phyloP scores from a whole-genome alignment of 352 stramenopile genomes.

The Plasmopara halstedii region DNA sequence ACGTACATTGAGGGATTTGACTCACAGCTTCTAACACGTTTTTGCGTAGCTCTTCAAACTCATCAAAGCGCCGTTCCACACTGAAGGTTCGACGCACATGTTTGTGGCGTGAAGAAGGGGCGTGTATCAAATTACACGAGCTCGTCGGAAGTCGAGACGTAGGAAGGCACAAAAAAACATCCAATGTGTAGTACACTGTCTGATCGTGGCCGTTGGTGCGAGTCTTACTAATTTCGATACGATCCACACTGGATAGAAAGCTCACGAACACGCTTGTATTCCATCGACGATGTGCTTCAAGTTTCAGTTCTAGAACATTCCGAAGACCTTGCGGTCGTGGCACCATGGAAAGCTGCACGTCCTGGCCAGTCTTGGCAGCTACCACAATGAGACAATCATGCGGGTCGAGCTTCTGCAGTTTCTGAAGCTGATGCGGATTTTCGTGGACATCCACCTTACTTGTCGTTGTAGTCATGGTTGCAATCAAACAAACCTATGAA shows the following conservation, averaged over 20 bases:
- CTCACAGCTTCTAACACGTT: constrained; percentile 28
- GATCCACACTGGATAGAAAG: constrained; percentile 43
- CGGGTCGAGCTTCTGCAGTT: constrained; percentile 27
- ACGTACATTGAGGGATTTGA: constrained; percentile 27
- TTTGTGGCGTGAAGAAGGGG: no score
- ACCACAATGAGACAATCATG: constrained; percentile 24
- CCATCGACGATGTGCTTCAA: constrained; percentile 32
- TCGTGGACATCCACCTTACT: constrained; percentile 9
- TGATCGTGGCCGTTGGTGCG: not conserved
- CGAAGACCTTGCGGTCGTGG: constrained; percentile 13
- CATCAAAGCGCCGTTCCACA: constrained; percentile 39
- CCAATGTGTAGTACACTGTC: not conserved
- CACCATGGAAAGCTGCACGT: constrained; percentile 7
- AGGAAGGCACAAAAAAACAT: not conserved
- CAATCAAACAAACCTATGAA: not conserved
- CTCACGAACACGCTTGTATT: constrained; percentile 21
- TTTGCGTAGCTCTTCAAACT: constrained; percentile 42
- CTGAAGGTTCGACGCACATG: constrained; percentile 31
- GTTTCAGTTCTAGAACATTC: constrained; percentile 15
- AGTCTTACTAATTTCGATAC: constrained; percentile 33
- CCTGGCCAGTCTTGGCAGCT: not conserved
- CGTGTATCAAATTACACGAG: no score
- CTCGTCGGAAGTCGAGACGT: no score
- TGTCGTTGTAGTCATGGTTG: not conserved
- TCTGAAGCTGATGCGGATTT: constrained; percentile 6